Conservation (phyloP, 805 yeast species). For the Kregervanrija fluxuum region DNA sequence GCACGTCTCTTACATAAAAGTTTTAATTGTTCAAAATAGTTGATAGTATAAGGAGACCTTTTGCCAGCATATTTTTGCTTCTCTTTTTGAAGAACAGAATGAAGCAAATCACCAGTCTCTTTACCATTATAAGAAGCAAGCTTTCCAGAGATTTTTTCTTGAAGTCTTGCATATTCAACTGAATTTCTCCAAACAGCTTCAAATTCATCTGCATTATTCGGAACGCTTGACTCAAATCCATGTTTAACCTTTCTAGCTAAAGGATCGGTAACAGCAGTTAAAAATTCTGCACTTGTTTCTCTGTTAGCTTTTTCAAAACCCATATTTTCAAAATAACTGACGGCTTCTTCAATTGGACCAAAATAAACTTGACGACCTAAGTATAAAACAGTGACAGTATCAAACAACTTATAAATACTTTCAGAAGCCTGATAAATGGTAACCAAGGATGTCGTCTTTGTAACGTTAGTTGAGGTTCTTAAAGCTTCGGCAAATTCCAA, state of each 20-base stretch:
- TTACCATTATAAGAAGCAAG: conserved; percentile 25
- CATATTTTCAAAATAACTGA: conserved; percentile 47
- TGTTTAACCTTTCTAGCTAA: conserved; percentile 42
- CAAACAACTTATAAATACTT: conserved; percentile 51
- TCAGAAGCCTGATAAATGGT: conserved; percentile 64
- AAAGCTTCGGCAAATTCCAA: conserved; percentile 55
- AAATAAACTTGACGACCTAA: conserved; percentile 53
- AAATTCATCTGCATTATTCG: conserved; percentile 51
- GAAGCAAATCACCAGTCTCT: conserved; percentile 26
- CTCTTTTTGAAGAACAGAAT: conserved; percentile 26
- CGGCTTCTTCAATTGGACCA: conserved; percentile 47
- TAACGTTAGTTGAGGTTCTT: conserved; percentile 48
- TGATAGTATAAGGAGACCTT: conserved; percentile 32
- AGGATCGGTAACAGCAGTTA: conserved; percentile 63
- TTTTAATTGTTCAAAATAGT: conserved; percentile 42
- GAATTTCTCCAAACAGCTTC: conserved; percentile 51
- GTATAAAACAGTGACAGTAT: conserved; percentile 51
- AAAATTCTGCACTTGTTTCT: conserved; percentile 60
- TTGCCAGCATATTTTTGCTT: conserved; percentile 35
- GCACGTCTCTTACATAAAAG: conserved; percentile 48
- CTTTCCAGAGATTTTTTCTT: conserved; percentile 30
- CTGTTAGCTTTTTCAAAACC: conserved; percentile 56
- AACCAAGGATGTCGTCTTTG: conserved; percentile 48
- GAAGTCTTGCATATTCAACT: conserved; percentile 38
- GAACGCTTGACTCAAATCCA: conserved; percentile 48